Evolutionary conservation across 306 rosid genomes (phyloP).

Genomic region (Glycyrrhiza uralensis): DNA sequence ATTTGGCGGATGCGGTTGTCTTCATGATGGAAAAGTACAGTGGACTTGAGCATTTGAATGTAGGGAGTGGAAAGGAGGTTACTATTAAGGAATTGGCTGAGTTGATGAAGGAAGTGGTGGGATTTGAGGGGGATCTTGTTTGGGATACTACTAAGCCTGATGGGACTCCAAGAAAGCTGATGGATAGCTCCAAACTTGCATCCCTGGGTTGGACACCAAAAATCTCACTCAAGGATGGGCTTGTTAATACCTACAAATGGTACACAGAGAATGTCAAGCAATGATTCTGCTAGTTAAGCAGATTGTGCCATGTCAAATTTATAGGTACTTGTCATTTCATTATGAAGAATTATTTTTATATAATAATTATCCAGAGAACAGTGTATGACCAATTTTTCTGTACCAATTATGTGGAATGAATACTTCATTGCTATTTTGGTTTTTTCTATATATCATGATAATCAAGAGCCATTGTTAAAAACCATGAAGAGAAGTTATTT

Average conservation of each 20-base stretch:
- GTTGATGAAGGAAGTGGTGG: conserved; percentile 86
- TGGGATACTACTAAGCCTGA: conserved; percentile 93
- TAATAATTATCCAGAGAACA: conserved; percentile 15
- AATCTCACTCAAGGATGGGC: conserved; percentile 89
- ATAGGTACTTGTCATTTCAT: conserved; percentile 28
- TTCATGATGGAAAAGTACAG: conserved; percentile 78
- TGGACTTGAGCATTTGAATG: conserved; percentile 76
- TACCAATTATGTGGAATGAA: conserved; percentile 35
- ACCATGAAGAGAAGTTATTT: conserved; percentile 11
- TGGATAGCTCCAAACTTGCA: conserved; percentile 86
- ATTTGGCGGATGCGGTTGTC: conserved; percentile 72
- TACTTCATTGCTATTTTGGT: conserved; percentile 5
- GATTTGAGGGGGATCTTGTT: conserved; percentile 79
- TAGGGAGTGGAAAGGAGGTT: conserved; percentile 94
- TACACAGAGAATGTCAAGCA: conserved; percentile 66
- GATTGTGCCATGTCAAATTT: conserved; percentile 21
- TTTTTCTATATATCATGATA: conserved; percentile 4
- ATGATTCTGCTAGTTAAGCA: conserved; percentile 37
- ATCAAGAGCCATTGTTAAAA: conserved; percentile 16
- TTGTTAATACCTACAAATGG: conserved; percentile 87
- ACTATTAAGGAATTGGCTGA: conserved; percentile 86
- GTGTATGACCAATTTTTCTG: conserved; percentile 25
- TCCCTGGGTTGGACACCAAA: conserved; percentile 79
- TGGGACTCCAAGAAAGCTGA: conserved; percentile 93
- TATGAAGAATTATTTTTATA: conserved; percentile 12